Conservation (phyloP, 371 early-diverging fungal genomes). For the Batrachochytrium dendrobatidis region DNA sequence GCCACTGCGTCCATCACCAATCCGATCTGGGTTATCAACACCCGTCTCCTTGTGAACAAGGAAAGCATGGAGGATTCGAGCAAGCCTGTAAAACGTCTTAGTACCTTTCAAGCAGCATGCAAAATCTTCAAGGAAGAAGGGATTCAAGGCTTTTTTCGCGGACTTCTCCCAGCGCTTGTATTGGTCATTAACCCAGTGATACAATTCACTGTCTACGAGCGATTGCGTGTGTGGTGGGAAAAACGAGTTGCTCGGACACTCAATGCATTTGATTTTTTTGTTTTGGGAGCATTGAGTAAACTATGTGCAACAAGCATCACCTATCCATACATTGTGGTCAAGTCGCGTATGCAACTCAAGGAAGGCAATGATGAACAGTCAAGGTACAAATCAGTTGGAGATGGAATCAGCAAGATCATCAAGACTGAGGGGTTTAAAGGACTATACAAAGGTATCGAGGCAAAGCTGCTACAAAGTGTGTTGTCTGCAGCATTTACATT, state of each 20-base stretch:
- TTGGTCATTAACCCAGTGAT: constrained; percentile 97
- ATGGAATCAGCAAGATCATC: constrained; percentile 87
- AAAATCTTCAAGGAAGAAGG: constrained; percentile 85
- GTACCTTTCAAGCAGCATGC: constrained; percentile 31
- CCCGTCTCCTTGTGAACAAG: constrained; percentile 40
- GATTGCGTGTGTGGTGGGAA: constrained; percentile 63
- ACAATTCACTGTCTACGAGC: constrained; percentile 95
- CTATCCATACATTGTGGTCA: constrained; percentile 95
- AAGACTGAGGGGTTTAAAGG: constrained; percentile 72
- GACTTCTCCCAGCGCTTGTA: constrained; percentile 82
- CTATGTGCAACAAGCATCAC: constrained; percentile 89
- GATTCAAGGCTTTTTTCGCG: constrained; percentile 75
- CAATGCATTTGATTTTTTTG: constrained; percentile 82
- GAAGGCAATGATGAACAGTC: constrained; percentile 60
- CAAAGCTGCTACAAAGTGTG: constrained; percentile 86
- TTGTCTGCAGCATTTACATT: constrained; percentile 89
- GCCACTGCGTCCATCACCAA: constrained; percentile 54
- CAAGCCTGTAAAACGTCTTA: constrained; percentile 22
- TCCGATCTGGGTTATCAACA: constrained; percentile 96
- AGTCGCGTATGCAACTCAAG: constrained; percentile 93
- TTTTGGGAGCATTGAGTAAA: constrained; percentile 90
- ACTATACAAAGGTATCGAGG: constrained; percentile 84
- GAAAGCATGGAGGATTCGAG: constrained; percentile 25
- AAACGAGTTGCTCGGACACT: constrained; percentile 41
- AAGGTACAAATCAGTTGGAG: constrained; percentile 71